Evolutionary conservation across 2,329 filamentous ascomycete genomes (phyloP).

Genomic region (Pseudohalonectria lignicola): DNA sequence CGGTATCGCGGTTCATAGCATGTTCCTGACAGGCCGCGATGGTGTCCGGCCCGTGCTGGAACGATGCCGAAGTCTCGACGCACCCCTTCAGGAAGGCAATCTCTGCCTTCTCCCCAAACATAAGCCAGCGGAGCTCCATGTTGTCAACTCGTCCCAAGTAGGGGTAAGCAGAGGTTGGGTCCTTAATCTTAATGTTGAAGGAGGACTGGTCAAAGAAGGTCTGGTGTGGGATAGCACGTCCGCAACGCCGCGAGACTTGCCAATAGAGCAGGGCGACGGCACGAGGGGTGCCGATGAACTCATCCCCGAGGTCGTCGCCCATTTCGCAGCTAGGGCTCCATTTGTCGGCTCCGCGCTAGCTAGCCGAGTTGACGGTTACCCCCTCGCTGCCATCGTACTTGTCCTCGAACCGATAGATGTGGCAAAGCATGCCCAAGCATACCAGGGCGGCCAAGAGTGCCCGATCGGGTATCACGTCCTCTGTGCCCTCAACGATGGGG

Average conservation of each 20-base stretch:
- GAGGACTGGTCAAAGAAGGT: conserved; percentile 42
- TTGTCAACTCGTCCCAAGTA: conserved; percentile 41
- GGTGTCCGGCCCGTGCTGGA: conserved; percentile 37
- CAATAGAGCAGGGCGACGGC: conserved; percentile 37
- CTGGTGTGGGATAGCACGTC: conserved; percentile 37
- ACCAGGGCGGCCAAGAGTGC: conserved; percentile 42
- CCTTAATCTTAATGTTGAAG: conserved; percentile 38
- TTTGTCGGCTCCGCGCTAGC: conserved; percentile 14
- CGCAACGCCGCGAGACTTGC: conserved; percentile 38
- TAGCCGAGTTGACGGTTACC: conserved; percentile 11
- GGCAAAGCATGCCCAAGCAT: conserved; percentile 38
- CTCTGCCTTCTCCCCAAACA: conserved; percentile 39
- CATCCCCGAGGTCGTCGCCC: conserved; percentile 37
- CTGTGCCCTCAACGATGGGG: conserved; percentile 34
- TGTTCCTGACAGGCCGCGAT: conserved; percentile 41
- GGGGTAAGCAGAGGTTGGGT: conserved; percentile 33
- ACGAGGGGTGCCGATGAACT: conserved; percentile 34
- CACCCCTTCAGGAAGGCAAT: conserved; percentile 39
- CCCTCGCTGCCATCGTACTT: conserved; percentile 39
- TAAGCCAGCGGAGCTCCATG: conserved; percentile 40
- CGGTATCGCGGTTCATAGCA: conserved; percentile 38
- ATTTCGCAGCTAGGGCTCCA: conserved; percentile 27
- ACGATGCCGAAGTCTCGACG: conserved; percentile 36
- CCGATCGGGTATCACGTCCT: conserved; percentile 36
- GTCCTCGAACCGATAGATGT: conserved; percentile 41